Conservation (phyloP, 75 land plant species). For the Ceratopteris richardii region DNA sequence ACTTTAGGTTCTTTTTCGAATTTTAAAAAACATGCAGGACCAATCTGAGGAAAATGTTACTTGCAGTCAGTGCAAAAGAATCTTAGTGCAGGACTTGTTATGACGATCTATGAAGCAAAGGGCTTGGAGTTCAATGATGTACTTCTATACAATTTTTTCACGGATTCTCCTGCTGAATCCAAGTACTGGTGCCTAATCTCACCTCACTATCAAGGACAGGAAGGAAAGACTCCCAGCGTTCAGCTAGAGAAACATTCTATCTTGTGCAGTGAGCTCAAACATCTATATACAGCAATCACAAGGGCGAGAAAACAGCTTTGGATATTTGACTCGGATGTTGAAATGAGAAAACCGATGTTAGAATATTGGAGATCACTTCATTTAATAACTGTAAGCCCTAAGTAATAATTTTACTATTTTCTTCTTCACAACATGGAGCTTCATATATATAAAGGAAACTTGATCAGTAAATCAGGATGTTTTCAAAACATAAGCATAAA, state of each 20-base stretch:
- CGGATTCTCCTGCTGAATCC: background rate
- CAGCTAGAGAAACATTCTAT: background rate
- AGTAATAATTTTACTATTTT: too few relatives aligned
- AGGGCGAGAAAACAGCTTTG: background rate
- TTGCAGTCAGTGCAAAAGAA: background rate
- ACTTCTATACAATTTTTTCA: background rate
- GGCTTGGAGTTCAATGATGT: slow-evolving; percentile 5
- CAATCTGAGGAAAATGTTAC: background rate
- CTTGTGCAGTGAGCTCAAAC: background rate
- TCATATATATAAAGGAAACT: too few relatives aligned
- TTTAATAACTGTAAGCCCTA: background rate
- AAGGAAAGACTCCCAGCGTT: background rate
- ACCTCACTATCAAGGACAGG: background rate
- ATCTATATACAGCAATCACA: slow-evolving; percentile 1
- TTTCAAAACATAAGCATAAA: too few relatives aligned
- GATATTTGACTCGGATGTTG: background rate
- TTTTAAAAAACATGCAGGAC: too few relatives aligned
- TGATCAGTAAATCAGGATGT: too few relatives aligned
- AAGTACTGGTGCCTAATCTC: background rate
- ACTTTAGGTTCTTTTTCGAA: too few relatives aligned
- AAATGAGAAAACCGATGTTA: background rate
- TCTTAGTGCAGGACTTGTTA: background rate
- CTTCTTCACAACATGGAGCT: too few relatives aligned
- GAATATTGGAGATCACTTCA: background rate
- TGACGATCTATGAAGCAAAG: background rate